Percentiles rank a stretch among this genome's conserved stretches.
Evolutionary conservation across 768 basidiomycete species (phyloP).

Genomic region (Clavulina sp.): DNA sequence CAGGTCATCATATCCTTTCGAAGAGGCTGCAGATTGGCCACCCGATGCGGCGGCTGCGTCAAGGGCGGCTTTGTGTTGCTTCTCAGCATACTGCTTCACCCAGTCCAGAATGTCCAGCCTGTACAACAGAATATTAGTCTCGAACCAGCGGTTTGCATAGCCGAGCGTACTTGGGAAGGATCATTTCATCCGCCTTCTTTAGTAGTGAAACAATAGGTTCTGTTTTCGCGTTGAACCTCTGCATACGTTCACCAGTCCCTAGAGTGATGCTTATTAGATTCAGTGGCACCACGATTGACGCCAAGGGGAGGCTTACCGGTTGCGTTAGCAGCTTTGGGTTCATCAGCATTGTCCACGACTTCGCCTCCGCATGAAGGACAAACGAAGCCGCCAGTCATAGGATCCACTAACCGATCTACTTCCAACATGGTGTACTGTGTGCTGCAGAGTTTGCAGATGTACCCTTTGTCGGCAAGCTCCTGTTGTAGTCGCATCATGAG

Average conservation of each 20-base stretch:
- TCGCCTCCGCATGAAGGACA: conserved; percentile 80
- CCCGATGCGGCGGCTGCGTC: conserved; percentile 13
- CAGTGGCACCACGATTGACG: too few species aligned
- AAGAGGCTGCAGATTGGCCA: background rate
- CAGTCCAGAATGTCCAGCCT: conserved; percentile 74
- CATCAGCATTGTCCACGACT: conserved; percentile 80
- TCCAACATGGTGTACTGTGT: conserved; percentile 75
- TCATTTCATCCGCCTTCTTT: conserved; percentile 76
- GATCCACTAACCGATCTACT: conserved; percentile 68
- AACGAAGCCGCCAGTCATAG: conserved; percentile 40
- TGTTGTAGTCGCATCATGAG: conserved; percentile 17
- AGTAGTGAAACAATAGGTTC: conserved; percentile 72
- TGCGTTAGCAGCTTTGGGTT: conserved; percentile 53
- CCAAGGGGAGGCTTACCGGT: too few species aligned
- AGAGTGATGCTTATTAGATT: too few species aligned
- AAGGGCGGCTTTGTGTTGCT: conserved; percentile 25
- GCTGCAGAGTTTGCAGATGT: conserved; percentile 80
- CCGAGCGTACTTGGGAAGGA: conserved; percentile 51
- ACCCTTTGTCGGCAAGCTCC: conserved; percentile 97
- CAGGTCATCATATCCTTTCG: conserved; percentile 34
- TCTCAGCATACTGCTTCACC: conserved; percentile 34
- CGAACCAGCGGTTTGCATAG: background rate
- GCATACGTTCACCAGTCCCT: conserved; percentile 91
- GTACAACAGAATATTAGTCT: conserved; percentile 8
- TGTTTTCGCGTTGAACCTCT: conserved; percentile 85